phyloP scores from a whole-genome alignment of 768 basidiomycete species.

The Symmetrospora coprosmae region DNA sequence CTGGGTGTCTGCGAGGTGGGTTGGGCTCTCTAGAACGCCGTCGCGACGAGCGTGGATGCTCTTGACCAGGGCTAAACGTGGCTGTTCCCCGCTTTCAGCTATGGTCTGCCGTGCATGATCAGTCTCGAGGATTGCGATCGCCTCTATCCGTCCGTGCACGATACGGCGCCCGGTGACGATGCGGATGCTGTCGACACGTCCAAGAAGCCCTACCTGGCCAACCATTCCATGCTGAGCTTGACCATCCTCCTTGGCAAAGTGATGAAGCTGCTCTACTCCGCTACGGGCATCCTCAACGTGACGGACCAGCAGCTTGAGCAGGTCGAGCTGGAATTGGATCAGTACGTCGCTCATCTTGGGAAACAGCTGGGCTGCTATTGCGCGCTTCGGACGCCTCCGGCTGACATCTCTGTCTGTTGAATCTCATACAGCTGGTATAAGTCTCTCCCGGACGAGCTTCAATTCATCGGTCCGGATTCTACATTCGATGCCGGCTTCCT shows the following conservation, averaged over 20 bases:
- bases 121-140: slow-evolving; percentile 94
- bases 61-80: not conserved
- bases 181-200: slow-evolving; percentile 45
- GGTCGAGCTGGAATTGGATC: slow-evolving; percentile 37
- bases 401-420: no score
- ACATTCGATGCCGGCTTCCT: slow-evolving; percentile 50
- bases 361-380: no score
- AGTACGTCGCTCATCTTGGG: no score
- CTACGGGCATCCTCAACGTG: slow-evolving; percentile 61
- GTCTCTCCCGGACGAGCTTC: slow-evolving; percentile 60
- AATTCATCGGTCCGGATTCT: slow-evolving; percentile 54
- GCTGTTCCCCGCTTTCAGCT: slow-evolving; percentile 40
- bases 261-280: slow-evolving; percentile 73
- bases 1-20: slow-evolving; percentile 41
- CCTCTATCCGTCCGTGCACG: slow-evolving; percentile 75
- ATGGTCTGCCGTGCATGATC: slow-evolving; percentile 90
- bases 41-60: no score
- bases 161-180: slow-evolving; percentile 39
- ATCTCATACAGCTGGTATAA: slow-evolving; percentile 62
- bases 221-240: slow-evolving; percentile 80
- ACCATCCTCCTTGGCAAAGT: slow-evolving; percentile 83
- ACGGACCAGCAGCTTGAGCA: slow-evolving; percentile 61
- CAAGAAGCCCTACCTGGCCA: slow-evolving; percentile 43
- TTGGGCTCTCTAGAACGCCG: not conserved
- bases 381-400: no score